Conservation (phyloP, 176 grass and related monocot species). For the Rhipidocladum racemiflorum region DNA sequence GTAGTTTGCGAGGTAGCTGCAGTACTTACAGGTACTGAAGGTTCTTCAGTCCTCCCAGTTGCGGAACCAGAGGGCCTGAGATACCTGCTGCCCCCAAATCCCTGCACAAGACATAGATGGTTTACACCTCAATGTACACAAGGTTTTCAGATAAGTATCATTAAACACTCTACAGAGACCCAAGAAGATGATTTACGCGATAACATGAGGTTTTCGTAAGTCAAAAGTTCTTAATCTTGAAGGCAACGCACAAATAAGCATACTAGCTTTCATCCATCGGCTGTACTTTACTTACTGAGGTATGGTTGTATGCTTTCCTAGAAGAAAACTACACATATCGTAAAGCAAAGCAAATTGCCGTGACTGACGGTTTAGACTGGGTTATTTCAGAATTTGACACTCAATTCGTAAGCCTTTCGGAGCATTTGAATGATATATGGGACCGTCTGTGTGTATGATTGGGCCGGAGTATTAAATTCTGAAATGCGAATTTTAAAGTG, state of each 20-base stretch:
- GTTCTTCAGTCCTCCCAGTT: conserved; percentile 32
- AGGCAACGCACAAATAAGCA: no score
- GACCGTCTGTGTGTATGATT: no score
- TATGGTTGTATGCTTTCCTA: neutral
- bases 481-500: no score
- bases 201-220: neutral
- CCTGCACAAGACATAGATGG: neutral
- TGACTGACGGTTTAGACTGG: neutral
- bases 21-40: conserved; percentile 49
- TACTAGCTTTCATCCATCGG: neutral
- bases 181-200: neutral
- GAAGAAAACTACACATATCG: neutral
- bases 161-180: neutral
- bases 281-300: neutral
- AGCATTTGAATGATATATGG: no score
- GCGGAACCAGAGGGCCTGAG: conserved; percentile 39
- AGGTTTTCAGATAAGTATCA: neutral
- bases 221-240: neutral
- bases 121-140: neutral
- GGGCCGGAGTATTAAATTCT: no score
- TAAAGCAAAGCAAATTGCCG: neutral
- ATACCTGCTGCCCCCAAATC: conserved; percentile 47
- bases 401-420: no score
- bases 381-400: no score
- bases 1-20: neutral